Conservation (phyloP, 1,284 basidiomycete species). For the Rhodotorula mucilaginosa region DNA sequence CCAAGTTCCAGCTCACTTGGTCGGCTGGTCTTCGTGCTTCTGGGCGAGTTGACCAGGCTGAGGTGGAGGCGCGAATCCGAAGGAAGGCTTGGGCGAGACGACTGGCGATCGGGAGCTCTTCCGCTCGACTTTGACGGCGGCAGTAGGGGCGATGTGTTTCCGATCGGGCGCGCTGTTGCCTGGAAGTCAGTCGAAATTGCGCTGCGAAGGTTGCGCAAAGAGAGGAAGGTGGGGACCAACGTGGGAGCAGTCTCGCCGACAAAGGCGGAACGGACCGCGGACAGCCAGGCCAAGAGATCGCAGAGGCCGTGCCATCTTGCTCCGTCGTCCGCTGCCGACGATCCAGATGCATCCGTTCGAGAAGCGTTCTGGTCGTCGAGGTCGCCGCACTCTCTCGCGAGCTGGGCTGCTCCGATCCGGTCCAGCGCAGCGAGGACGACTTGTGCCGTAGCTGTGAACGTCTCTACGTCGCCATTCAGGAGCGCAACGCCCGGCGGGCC, state of each 20-base stretch:
- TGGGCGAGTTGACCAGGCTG: not conserved
- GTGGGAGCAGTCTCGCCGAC: not conserved
- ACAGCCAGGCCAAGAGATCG: not conserved
- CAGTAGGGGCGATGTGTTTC: not conserved
- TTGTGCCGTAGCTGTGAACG: no score
- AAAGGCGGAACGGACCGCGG: not conserved
- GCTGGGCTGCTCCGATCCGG: not conserved
- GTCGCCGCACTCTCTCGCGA: not conserved
- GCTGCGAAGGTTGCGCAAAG: no score
- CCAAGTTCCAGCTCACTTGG: not conserved
- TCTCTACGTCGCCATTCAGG: not conserved
- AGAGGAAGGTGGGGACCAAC: not conserved
- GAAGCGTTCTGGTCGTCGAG: not conserved
- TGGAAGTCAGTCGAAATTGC: no score
- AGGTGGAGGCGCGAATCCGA: not conserved
- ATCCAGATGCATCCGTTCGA: not conserved
- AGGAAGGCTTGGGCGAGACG: not conserved
- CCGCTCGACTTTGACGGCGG: no score
- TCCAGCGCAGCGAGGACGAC: not conserved
- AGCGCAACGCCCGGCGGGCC: not conserved
- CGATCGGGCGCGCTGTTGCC: no score
- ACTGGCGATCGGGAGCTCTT: not conserved
- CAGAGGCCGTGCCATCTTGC: not conserved
- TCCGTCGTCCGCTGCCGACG: not conserved
- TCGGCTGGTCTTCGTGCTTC: constrained; percentile 4